Base-by-base conservation (phyloP, 352 stramenopile species). In the Aphanomyces cochlioides region DNA sequence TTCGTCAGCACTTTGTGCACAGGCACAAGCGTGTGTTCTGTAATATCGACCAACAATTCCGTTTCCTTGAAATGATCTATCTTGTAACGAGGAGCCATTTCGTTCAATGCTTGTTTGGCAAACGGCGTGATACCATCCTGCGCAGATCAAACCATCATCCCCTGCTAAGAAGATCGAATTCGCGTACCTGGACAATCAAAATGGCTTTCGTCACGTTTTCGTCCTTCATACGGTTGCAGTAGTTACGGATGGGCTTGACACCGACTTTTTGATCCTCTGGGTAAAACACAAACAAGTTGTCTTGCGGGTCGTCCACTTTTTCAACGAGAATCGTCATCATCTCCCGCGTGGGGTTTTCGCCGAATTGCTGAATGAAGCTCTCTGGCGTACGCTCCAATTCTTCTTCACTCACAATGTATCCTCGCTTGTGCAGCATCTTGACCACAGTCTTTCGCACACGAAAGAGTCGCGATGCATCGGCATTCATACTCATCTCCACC, bases 1-100 rank as follows among this genome's bases (percentile, higher is more conserved):
- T 86, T 81, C n/a, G 76, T 92, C 1, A 99, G 86, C 61, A 99
- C 95, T 78, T 96, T 90, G 88, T 99, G 98, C 73, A 99, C 94
- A 7, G 98, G 98, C 72, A 99, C 97, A 47, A 99, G 86, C 74
- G 97, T 98, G 87, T 99, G 98, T 75, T 99, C 94, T 43, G 98
- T 99, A 78, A 99, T 99, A 80, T 99, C 97, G 41, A 99, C 96
- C 66, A 99, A 90, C 54, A 99, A 80, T 76, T 99, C 98, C 19
- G 93, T 94, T 82, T 99, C 97, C 74, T 98, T 98, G 70, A 99
- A 99, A 82, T 99, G 94, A 77, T 99, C 96, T 72, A 96, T 92
- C 73, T 96, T 92, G 85, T 91, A 94, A 36, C 85, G 78, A 54
- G 88, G 85, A 40, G 83, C 83, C 89, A 99, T 98, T 79, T 99